Conservation (phyloP, 2,329 filamentous ascomycete species). For the Pseudogymnoascus sp. region DNA sequence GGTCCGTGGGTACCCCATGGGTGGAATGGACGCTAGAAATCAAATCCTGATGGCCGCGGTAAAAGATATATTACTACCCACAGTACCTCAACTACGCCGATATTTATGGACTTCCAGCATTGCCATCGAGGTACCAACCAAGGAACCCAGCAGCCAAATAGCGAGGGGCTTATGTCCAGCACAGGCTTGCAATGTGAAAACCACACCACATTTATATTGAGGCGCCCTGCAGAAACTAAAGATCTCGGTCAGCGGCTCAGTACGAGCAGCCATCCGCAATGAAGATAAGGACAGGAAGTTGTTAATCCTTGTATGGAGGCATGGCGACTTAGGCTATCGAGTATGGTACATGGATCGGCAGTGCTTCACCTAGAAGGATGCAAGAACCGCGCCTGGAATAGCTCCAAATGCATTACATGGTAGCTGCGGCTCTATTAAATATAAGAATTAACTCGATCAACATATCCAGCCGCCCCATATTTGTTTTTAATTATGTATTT, state of each 20-base stretch:
- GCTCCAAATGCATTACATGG: background rate
- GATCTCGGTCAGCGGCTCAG: background rate
- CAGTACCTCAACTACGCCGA: background rate
- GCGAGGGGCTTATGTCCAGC: background rate
- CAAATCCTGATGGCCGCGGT: background rate
- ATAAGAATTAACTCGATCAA: background rate
- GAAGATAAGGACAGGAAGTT: background rate
- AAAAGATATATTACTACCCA: background rate
- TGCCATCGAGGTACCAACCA: background rate
- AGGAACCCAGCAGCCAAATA: background rate
- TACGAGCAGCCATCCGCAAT: background rate
- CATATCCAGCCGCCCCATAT: background rate
- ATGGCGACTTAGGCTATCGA: background rate
- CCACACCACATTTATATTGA: background rate
- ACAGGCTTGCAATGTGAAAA: background rate
- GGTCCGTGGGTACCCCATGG: background rate
- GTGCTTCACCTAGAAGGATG: background rate
- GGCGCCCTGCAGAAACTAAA: background rate
- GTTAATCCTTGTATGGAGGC: background rate
- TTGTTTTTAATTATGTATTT: background rate
- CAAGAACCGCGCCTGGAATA: background rate
- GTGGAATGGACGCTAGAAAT: background rate
- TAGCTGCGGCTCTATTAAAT: background rate
- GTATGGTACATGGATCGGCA: background rate
- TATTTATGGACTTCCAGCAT: background rate